These are phyloP conservation scores for Penicillium manginii DNA, from an alignment of 495 filamentous ascomycete species.

Conservation along the genomic window DNA sequence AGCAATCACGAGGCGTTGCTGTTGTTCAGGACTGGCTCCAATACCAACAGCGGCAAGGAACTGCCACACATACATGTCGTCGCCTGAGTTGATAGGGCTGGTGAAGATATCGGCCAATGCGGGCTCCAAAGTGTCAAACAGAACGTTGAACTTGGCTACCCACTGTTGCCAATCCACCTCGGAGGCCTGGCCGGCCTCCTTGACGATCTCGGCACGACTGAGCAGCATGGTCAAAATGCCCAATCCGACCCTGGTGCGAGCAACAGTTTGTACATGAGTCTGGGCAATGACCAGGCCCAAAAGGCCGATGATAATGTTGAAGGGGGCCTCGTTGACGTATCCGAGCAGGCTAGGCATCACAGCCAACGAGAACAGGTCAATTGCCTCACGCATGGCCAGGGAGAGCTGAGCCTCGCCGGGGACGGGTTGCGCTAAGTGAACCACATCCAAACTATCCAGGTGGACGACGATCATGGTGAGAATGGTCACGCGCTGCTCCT, in stretches of 20 bases:
- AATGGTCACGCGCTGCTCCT: constrained; percentile 90
- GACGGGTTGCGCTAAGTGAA: constrained; percentile 72
- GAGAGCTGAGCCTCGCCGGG: constrained; percentile 71
- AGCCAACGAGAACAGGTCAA: constrained; percentile 83
- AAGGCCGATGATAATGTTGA: constrained; percentile 87
- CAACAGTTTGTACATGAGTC: constrained; percentile 75
- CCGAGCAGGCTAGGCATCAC: constrained; percentile 89
- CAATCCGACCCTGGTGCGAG: constrained; percentile 82
- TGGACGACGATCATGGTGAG: constrained; percentile 96
- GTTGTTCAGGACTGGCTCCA: constrained; percentile 88
- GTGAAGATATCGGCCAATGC: constrained; percentile 85
- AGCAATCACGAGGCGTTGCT: constrained; percentile 88
- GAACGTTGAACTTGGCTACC: constrained; percentile 76
- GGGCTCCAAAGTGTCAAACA: constrained; percentile 88
- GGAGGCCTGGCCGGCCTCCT: constrained; percentile 69
- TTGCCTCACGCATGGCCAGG: constrained; percentile 77
- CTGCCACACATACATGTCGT: constrained; percentile 97
- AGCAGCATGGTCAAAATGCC: constrained; percentile 93
- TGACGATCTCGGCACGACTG: constrained; percentile 89
- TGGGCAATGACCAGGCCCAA: constrained; percentile 82
- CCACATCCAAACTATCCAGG: constrained; percentile 87
- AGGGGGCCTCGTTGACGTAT: constrained; percentile 86
- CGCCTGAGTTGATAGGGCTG: constrained; percentile 74
- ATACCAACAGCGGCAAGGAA: constrained; percentile 94
- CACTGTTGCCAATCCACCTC: constrained; percentile 82